A percentile compares a stretch with the other conserved stretches of the same genome.
phyloP scores from a whole-genome alignment of 2,329 filamentous ascomycete species.

The Paraphoma chrysanthemicola region DNA sequence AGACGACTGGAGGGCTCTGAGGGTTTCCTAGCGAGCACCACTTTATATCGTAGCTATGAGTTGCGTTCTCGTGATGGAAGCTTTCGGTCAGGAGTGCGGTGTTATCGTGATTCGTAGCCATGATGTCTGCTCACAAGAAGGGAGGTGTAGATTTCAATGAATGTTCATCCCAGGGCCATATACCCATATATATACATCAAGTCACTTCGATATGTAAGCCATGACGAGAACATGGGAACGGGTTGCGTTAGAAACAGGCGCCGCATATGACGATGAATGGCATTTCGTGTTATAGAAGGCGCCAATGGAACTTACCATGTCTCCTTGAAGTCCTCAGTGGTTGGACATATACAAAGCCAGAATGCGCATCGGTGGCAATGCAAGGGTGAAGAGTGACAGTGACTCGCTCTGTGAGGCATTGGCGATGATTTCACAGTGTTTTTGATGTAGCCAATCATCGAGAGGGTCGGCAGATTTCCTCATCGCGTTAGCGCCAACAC shows the following conservation, averaged over 20 bases:
- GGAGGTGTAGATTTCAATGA: not conserved
- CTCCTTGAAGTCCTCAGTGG: not conserved
- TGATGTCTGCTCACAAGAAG: not conserved
- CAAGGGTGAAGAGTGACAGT: not conserved
- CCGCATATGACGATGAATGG: no score
- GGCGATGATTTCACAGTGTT: not conserved
- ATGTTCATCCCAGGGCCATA: not conserved
- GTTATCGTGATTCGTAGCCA: no score
- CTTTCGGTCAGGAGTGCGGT: slow-evolving; percentile 5
- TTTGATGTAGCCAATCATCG: slow-evolving; percentile 1
- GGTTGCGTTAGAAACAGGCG: no score
- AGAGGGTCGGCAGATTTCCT: not conserved
- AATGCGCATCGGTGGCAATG: not conserved
- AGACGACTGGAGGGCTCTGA: slow-evolving; percentile 16
- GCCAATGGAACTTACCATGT: not conserved
- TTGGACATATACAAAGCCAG: not conserved
- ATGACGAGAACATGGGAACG: no score
- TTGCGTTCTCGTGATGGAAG: slow-evolving; percentile 17
- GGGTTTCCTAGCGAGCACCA: slow-evolving; percentile 18
- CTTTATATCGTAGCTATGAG: slow-evolving; percentile 20
- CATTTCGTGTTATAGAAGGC: not conserved
- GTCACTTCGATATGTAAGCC: no score
- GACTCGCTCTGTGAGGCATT: not conserved
- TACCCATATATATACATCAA: not conserved
- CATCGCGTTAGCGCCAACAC: not conserved